A percentile compares a stretch with the other conserved stretches of the same genome.
Evolutionary conservation across 2,329 filamentous ascomycete genomes (phyloP).

Genomic region (Pseudophaeomoniella oleicola): DNA sequence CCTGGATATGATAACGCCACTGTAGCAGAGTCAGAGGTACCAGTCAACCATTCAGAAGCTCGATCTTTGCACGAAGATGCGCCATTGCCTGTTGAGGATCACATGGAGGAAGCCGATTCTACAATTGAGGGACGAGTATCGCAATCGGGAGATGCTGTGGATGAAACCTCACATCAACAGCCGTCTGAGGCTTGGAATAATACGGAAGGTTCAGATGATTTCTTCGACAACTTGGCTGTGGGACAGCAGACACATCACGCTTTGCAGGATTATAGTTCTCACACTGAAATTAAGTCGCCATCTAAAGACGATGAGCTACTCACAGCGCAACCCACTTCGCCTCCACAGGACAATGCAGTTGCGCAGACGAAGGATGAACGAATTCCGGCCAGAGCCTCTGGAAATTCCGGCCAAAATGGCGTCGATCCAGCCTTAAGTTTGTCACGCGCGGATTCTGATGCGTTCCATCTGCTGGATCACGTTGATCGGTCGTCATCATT

Average conservation of each 20-base stretch:
- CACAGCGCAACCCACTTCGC: too few species aligned
- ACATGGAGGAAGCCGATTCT: not conserved
- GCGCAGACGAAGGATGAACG: too few species aligned
- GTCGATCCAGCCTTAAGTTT: constrained; percentile 12
- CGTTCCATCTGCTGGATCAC: constrained; percentile 7
- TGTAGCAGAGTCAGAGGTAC: not conserved
- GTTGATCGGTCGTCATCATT: constrained; percentile 11
- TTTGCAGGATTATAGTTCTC: too few species aligned
- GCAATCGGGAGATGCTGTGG: not conserved
- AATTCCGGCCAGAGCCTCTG: too few species aligned
- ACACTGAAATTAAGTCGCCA: too few species aligned
- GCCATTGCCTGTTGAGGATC: not conserved
- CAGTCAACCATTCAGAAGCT: not conserved
- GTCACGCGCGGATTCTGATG: constrained; percentile 7
- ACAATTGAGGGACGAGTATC: not conserved
- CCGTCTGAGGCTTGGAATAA: not conserved
- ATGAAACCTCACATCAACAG: not conserved
- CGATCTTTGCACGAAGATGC: not conserved
- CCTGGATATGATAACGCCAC: not conserved
- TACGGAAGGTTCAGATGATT: not conserved
- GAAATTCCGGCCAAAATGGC: too few species aligned
- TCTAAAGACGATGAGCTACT: too few species aligned
- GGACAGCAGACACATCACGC: too few species aligned
- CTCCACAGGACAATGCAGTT: too few species aligned
- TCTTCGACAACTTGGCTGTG: not conserved